Percentiles rank a stretch among this genome's conserved stretches.
These are phyloP conservation scores for Hericium rajendrae DNA, from an alignment of 768 basidiomycete species.

Conservation along the genomic window DNA sequence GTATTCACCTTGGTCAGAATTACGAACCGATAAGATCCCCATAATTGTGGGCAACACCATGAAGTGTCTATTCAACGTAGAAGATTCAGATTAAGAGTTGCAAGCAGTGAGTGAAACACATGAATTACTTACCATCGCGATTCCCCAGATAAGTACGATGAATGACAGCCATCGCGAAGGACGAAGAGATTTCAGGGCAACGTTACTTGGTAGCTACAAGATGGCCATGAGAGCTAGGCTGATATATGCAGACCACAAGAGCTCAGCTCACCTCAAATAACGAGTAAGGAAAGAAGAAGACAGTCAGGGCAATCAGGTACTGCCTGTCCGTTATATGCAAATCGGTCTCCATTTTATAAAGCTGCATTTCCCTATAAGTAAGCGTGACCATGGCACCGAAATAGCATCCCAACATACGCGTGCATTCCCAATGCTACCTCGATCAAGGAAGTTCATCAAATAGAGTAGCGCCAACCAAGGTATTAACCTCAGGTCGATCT, in stretches of 20 bases:
- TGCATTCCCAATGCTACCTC: slow-evolving; percentile 62
- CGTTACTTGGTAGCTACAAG: slow-evolving; percentile 50
- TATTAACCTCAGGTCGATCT: slow-evolving; percentile 56
- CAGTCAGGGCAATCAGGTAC: slow-evolving; percentile 57
- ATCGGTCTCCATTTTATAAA: slow-evolving; percentile 45
- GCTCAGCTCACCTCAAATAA: slow-evolving; percentile 48
- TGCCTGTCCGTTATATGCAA: slow-evolving; percentile 52
- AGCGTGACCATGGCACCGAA: not conserved
- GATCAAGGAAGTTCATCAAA: slow-evolving; percentile 61
- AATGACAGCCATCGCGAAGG: slow-evolving; percentile 58
- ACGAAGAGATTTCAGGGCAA: slow-evolving; percentile 45
- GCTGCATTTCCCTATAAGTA: not conserved
- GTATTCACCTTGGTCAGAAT: not conserved
- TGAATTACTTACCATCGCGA: slow-evolving; percentile 26
- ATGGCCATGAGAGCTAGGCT: not conserved
- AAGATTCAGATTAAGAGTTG: not conserved
- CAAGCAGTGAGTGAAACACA: too few relatives aligned
- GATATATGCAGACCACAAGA: slow-evolving; percentile 1
- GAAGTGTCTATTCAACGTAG: slow-evolving; percentile 36
- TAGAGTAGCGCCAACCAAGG: slow-evolving; percentile 73
- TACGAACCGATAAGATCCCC: slow-evolving; percentile 49
- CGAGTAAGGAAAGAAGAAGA: slow-evolving; percentile 72
- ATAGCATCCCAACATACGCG: slow-evolving; percentile 32
- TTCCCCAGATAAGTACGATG: slow-evolving; percentile 32
- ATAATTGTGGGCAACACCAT: slow-evolving; percentile 53